Evolutionary conservation across 148 eudicot genomes (phyloP), one percentile per base, ranked within the genome.

Genomic region (Camellia granthamiana): DNA sequence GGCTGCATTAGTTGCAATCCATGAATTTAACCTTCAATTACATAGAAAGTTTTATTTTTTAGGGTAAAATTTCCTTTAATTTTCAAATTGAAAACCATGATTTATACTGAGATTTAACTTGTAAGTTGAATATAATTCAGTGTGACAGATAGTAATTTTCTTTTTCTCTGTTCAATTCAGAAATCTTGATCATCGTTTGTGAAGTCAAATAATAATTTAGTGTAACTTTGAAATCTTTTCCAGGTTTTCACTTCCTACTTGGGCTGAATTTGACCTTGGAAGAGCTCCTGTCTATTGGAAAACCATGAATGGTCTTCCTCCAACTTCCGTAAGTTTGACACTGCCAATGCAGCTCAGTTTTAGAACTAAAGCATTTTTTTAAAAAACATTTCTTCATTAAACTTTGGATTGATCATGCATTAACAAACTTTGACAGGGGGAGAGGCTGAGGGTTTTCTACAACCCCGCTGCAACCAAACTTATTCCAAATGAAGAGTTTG

Each of bases 221-320:
- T 67, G 71, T 5, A 23, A 8, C 41, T 5, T 21, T 7, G 12
- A 49, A 61, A 11, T 54, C 12, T 41, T 43, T 18, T 80, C 6
- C 82, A 95, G 98, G 85, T 93, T 85, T 84, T 80, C 82, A 72
- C 90, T 95, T 78, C 97, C 98, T 47, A 83, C 87, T 64, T 95
- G 97, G 98, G 94, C 98, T 70, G 88, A 91, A 46, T 95, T 95
- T 77, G 98, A 95, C 76, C 81, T 93, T 42, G 98, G 98, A 84
- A 78, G 78, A 83, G 89, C 97, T 64, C 92, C 98, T 2, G 91
- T 95, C 1, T 95, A 77, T 78, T 95, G 98, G 97, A 95, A 95
- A 85, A 95, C 98, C 6, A 92, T 88, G 94, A 93, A 95, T 7
- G 98, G 98, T 30, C 92, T 92, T 62, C 98, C 97, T 83, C 98